Conservation (phyloP, 1,139 yeast genomes). For the Scheffersomyces cryptocercus region DNA sequence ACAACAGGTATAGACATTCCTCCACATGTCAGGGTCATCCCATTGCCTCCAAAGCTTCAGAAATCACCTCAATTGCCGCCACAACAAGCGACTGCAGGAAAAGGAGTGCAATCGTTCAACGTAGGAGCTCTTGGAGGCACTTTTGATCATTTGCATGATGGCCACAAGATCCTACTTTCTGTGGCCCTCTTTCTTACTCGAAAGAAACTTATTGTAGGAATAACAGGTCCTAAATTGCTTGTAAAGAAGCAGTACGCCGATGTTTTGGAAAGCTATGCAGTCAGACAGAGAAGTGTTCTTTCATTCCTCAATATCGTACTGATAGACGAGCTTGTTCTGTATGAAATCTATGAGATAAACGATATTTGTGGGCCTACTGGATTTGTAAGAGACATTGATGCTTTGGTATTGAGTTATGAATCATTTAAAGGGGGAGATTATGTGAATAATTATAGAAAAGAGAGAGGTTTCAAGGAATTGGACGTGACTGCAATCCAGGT, state of each 20-base stretch:
- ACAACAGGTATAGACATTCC: neutral
- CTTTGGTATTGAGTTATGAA: constrained; percentile 79
- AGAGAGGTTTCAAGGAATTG: constrained; percentile 55
- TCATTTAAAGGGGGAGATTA: constrained; percentile 72
- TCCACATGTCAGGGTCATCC: neutral
- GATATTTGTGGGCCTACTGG: constrained; percentile 98
- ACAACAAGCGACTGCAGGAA: neutral
- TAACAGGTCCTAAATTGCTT: constrained; percentile 78
- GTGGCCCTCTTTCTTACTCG: constrained; percentile 65
- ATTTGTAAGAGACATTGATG: constrained; percentile 68
- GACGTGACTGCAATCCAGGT: constrained; percentile 65
- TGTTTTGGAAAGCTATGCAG: constrained; percentile 58
- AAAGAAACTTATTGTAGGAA: constrained; percentile 66
- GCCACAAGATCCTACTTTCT: constrained; percentile 84
- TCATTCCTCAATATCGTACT: constrained; percentile 47
- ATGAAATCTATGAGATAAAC: constrained; percentile 57
- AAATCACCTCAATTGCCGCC: no score
- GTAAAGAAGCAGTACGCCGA: constrained; percentile 74
- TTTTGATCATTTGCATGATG: constrained; percentile 94
- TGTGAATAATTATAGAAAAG: constrained; percentile 65
- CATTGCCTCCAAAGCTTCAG: no score
- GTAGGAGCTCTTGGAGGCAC: constrained; percentile 85
- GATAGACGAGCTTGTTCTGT: constrained; percentile 9
- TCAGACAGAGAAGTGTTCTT: constrained; percentile 49
- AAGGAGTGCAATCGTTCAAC: constrained; percentile 1